Base-by-base conservation (phyloP, 495 filamentous ascomycete genomes). In the Neurospora sp. region DNA sequence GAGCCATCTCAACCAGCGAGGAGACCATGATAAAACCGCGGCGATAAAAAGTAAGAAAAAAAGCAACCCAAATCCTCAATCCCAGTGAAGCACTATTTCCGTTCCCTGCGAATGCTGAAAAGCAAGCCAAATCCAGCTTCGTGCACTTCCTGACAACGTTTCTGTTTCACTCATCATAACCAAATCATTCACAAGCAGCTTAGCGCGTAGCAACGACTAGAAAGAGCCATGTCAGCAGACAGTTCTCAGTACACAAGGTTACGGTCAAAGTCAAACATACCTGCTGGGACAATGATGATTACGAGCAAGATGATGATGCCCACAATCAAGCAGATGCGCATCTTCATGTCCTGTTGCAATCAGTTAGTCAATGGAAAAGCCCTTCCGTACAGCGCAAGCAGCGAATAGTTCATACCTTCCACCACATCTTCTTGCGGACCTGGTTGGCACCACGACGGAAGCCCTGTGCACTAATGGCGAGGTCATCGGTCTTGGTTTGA, bases 381-480 rank as follows among this genome's bases (percentile, higher is more conserved):
- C 31, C 38, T 20, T 14, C 31, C 6, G 27, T 65, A 65, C 8
- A 9, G 22, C 53, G 68, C 27, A 39, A 59, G 14, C 10, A 14
- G 0, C 39, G 3, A 18, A 9, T 6, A 37, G 22, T 18, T 3
- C 41, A 71, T 75, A 81, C 82, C 78, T 88, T 87, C 85, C 85
- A 88, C 86, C 86, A 87, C 85, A 97, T 97, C 80, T 94, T 86
- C 88, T 98, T 98, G 77, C 95, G 89, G 72, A 98, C 95, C 75
- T 93, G 88, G 84, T 98, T 98, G 78, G 96, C 96, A 73, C 96
- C 94, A 72, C 94, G 90, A 76, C 94, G 93, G 88, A 99, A 99
- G 69, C 92, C 92, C 82, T 96, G 93, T 73, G 96, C 94, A 40
- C 93, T 94, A 72, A 88, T 87, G 48, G 93, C 92, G 74, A 99